Evolutionary conservation across 2,329 filamentous ascomycete genomes (phyloP).

Genomic region (Fusarium denticulatum): DNA sequence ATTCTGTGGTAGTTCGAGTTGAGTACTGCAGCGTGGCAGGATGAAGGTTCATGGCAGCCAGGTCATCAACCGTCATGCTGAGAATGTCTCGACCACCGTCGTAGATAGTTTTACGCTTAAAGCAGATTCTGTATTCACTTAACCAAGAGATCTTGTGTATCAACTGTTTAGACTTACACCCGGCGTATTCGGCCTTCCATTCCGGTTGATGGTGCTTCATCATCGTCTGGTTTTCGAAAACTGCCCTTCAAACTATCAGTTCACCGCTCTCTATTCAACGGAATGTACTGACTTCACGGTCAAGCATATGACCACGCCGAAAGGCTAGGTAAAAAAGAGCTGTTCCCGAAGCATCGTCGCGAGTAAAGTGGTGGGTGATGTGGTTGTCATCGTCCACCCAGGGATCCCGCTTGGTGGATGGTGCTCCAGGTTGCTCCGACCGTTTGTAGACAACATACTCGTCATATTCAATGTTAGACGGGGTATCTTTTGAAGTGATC

Average conservation of each 20-base stretch:
- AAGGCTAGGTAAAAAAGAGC: conserved; percentile 48
- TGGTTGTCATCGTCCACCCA: conserved; percentile 38
- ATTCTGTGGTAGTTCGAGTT: conserved; percentile 52
- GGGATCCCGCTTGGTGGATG: neutral
- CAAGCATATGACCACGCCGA: conserved; percentile 44
- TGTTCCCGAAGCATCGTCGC: conserved; percentile 46
- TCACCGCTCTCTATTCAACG: neutral
- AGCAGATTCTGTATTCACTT: conserved; percentile 47
- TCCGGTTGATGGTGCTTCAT: conserved; percentile 33
- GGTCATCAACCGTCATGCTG: conserved; percentile 49
- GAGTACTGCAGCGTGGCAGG: conserved; percentile 54
- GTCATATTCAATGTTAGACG: conserved; percentile 51
- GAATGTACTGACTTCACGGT: conserved; percentile 40
- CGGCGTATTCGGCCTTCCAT: conserved; percentile 51
- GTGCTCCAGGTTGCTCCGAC: conserved; percentile 21
- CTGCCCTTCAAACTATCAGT: conserved; percentile 33
- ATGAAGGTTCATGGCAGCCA: conserved; percentile 50
- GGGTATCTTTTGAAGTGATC: conserved; percentile 42
- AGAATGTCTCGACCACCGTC: conserved; percentile 49
- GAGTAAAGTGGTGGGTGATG: conserved; percentile 48
- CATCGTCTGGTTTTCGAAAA: conserved; percentile 37
- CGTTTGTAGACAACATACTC: conserved; percentile 52
- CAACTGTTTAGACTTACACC: conserved; percentile 43
- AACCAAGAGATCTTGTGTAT: neutral
- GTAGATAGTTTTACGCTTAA: conserved; percentile 46